Evolutionary conservation across 257 asterid species (phyloP), one percentile per base, ranked within the genome.

Genomic region (Solanum chiquidenum): DNA sequence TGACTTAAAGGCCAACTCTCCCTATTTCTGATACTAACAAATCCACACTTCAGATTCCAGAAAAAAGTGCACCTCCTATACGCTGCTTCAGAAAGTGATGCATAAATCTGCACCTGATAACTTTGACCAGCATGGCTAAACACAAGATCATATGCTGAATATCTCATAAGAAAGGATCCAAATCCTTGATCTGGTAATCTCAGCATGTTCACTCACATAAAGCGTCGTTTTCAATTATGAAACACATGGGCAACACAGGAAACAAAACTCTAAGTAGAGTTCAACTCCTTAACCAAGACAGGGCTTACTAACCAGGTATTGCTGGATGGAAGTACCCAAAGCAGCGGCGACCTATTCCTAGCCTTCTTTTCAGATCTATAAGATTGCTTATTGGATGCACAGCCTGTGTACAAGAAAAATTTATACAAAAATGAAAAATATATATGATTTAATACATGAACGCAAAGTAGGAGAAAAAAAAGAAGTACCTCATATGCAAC

Each of bases 331-430:
- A 90, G 90, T 96, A 96, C 89, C 97, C 99, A 90, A 96, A 96
- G 89, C 99, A 96, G 87, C 98, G 95, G 35, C 98, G 97, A 37
- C 99, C 99, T 35, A 93, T 91, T 71, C 99, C 99, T 42, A 96
- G 92, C 92, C 98, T 94, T 90, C 98, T 94, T 89, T 95, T 96
- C 91, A 96, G 89, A 93, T 95, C 98, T 88, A 95, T 88, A 86
- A 96, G 98, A 90, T 92, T 95, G 93, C 98, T 96, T 89, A 95
- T 96, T 72, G 99, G 98, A 95, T 96, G 99, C 90, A 96, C 98
- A 73, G 98, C 98, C 99, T 95, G 93, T 14, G 87, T 87, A 88
- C 29, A 91, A 40, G 73, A 86, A 73, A 72, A 42, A 23, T 12
- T 29, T 49, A 38, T 76, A 29, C 83, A 74, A 66, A 88, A 49